phyloP scores from a whole-genome alignment of 495 filamentous ascomycete species.

The Cudoniella acicularis region DNA sequence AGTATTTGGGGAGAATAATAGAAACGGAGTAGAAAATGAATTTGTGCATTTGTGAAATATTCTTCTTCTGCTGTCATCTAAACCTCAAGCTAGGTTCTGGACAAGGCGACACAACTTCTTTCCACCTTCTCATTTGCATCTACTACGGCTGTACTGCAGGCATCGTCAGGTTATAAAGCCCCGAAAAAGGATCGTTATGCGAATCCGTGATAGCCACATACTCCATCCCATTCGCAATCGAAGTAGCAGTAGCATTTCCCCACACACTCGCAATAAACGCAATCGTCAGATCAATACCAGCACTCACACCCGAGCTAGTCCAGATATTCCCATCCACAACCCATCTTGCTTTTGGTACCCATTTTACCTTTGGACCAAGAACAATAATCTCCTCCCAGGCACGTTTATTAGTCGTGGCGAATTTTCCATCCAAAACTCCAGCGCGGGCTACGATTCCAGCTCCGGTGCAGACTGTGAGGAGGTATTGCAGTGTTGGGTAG shows the following conservation, averaged over 20 bases:
- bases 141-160: too few relatives aligned
- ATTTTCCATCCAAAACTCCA: slow-evolving; percentile 53
- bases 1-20: too few relatives aligned
- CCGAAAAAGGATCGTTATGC: slow-evolving; percentile 34
- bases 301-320: slow-evolving; percentile 58
- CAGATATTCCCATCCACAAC: slow-evolving; percentile 63
- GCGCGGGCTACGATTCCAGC: slow-evolving; percentile 45
- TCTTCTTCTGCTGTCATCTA: too few relatives aligned
- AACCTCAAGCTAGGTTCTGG: too few relatives aligned
- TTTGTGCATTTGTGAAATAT: too few relatives aligned
- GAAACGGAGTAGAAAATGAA: too few relatives aligned
- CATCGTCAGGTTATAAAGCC: slow-evolving; percentile 5
- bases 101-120: too few relatives aligned
- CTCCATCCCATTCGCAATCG: slow-evolving; percentile 28
- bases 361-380: slow-evolving; percentile 40
- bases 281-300: slow-evolving; percentile 63
- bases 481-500: slow-evolving; percentile 45
- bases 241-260: slow-evolving; percentile 32
- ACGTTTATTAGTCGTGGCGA: slow-evolving; percentile 55
- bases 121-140: too few relatives aligned
- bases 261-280: slow-evolving; percentile 47
- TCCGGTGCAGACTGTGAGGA: slow-evolving; percentile 63
- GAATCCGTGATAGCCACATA: slow-evolving; percentile 34
- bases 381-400: slow-evolving; percentile 36
- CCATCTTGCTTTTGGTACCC: slow-evolving; percentile 63